Evolutionary conservation across 1,284 basidiomycete genomes (phyloP), one percentile per base, ranked within the genome.

Genomic region (Rhodotorula sp.): DNA sequence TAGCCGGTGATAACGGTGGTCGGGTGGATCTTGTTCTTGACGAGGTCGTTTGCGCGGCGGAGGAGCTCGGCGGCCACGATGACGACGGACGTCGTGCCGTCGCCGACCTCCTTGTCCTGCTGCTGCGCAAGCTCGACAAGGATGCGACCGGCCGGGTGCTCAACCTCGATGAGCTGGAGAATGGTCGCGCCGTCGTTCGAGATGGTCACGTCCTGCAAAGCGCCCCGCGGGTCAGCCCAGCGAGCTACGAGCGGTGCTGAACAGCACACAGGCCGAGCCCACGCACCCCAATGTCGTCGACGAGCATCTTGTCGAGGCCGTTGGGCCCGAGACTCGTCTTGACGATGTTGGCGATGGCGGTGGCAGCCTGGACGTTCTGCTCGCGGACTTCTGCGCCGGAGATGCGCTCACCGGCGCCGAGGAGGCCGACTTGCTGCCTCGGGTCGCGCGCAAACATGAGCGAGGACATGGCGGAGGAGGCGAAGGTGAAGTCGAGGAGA

Each of bases 141-240:
- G 74, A 99, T 96, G 73, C 93, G 89, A 48, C 92, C 84, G 80
- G 78, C 76, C 25, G 78, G 74, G 69, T 77, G 77, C 61, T 73
- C 70, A 52, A 74, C 63, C 56, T 77, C 72, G 48, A 82, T 83
- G 34, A 99, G 86, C 49, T 92, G 90, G 56, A 99, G 88, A 78
- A 99, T 99, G 46, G 97, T 99, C 41, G 97, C 97, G 63, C 97
- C 97, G 84, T 99, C 97, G 83, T 99, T 99, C 68, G 96, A 97
- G 82, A 99, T 99, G 53, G 96, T 99, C 57, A 99, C 95, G 86
- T 99, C 97, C 91, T 93, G 74, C 46, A 62, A 68, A 49, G 27
- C 57, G 23, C 34, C 34, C 19, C 13, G 44, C 4, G 42, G 23
- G 16, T 16, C 21, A 23, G 17, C 4, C 23, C n/a, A 34, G 57